Conservation (phyloP, 768 basidiomycete species). For the Trametes sanguinea region DNA sequence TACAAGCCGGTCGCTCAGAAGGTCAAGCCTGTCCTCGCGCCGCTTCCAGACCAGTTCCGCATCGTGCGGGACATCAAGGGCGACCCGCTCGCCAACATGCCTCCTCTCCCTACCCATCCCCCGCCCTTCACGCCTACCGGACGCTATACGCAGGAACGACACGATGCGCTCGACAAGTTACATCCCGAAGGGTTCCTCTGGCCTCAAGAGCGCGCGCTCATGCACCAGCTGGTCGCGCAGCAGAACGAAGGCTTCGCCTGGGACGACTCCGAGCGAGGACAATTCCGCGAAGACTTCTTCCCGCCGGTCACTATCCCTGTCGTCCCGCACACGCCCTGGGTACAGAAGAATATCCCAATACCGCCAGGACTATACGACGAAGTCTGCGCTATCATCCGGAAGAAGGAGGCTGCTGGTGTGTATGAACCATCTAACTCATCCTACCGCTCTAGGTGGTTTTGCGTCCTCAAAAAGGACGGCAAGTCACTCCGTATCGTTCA, state of each 20-base stretch:
- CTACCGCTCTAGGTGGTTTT: conserved; percentile 44
- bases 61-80: conserved; percentile 20
- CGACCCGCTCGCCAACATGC: conserved; percentile 22
- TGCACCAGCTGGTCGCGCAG: conserved; percentile 35
- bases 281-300: conserved; percentile 21
- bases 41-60: conserved; percentile 25
- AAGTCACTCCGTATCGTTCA: conserved; percentile 27
- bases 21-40: conserved; percentile 22
- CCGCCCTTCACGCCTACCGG: conserved; percentile 14
- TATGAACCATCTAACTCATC: conserved; percentile 44
- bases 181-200: conserved; percentile 33
- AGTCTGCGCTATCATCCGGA: conserved; percentile 36
- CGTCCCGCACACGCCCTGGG: conserved; percentile 32
- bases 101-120: conserved; percentile 11
- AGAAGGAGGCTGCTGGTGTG: conserved; percentile 41
- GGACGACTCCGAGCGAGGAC: conserved; percentile 39
- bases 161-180: conserved; percentile 11
- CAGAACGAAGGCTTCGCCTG: conserved; percentile 38
- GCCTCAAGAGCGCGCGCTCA: conserved; percentile 34
- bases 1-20: conserved; percentile 30
- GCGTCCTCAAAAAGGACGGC: conserved; percentile 9
- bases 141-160: conserved; percentile 24
- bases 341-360: conserved; percentile 31
- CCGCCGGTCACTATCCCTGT: conserved; percentile 35
- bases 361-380: conserved; percentile 31